Conservation (phyloP, 2,329 filamentous ascomycete species). For the Ceratocystis ficicola region DNA sequence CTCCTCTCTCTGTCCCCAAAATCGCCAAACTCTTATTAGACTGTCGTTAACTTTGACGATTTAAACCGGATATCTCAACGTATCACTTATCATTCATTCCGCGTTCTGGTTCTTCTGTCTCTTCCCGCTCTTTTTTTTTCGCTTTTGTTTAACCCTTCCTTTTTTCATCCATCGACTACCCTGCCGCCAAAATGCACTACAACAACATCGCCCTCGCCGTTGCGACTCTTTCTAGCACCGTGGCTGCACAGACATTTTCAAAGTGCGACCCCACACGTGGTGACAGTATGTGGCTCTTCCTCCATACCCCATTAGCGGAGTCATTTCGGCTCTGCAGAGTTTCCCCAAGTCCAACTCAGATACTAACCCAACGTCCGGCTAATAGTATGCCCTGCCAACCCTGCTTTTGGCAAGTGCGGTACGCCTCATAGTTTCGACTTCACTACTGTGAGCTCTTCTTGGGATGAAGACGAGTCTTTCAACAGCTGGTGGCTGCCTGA, state of each 20-base stretch:
- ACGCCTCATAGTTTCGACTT: slow-evolving; percentile 49
- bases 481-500: slow-evolving; percentile 27
- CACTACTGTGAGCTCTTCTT: slow-evolving; percentile 43
- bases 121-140: slow-evolving; percentile 2
- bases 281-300: slow-evolving; percentile 21
- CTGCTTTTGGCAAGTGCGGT: slow-evolving; percentile 41
- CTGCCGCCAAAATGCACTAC: slow-evolving; percentile 28
- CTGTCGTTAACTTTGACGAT: background rate
- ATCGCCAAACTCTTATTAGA: background rate
- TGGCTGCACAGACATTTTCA: slow-evolving; percentile 45
- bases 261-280: slow-evolving; percentile 38
- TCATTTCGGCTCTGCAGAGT: slow-evolving; percentile 1
- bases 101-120: background rate
- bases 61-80: too few species aligned
- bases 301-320: background rate
- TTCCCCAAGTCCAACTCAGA: background rate
- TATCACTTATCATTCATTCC: too few species aligned
- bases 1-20: background rate
- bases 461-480: slow-evolving; percentile 23
- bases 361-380: too few species aligned
- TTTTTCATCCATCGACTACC: background rate
- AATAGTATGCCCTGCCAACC: slow-evolving; percentile 46
- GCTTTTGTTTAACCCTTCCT: background rate
- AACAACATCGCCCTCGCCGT: slow-evolving; percentile 33
- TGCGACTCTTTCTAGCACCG: slow-evolving; percentile 36